Evolutionary conservation across 73 alveolate species (phyloP).

Genomic region (Blepharisma stoltei): DNA sequence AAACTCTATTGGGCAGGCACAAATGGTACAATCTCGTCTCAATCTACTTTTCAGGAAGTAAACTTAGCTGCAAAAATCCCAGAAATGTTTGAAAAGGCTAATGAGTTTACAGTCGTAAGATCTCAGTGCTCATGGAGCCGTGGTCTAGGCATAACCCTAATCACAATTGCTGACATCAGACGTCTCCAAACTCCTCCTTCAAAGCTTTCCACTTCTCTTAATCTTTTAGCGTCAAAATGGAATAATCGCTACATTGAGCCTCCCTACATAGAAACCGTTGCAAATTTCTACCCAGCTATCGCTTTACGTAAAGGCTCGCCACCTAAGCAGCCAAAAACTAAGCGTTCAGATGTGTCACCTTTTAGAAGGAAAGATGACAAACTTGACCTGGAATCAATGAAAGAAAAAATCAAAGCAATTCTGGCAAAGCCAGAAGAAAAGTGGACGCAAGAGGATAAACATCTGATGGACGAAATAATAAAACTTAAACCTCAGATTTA

Average conservation of each 20-base stretch:
- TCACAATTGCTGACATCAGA: conserved; percentile 81
- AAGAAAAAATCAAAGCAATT: not conserved
- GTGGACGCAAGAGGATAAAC: conserved; percentile 15
- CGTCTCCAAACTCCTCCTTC: conserved; percentile 59
- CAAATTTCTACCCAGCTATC: conserved; percentile 62
- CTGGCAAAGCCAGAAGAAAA: conserved; percentile 7
- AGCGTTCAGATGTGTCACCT: not conserved
- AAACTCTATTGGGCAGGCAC: conserved; percentile 82
- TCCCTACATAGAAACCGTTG: conserved; percentile 83
- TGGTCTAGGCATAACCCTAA: conserved; percentile 61
- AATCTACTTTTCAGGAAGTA: conserved; percentile 57
- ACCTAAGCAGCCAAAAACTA: not conserved
- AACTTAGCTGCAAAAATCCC: conserved; percentile 67
- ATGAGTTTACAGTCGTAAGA: conserved; percentile 78
- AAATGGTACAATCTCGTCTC: conserved; percentile 58
- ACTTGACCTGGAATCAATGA: not conserved
- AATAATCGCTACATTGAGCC: conserved; percentile 75
- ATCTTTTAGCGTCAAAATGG: conserved; percentile 77
- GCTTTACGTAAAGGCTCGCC: conserved; percentile 34
- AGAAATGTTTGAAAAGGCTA: conserved; percentile 70
- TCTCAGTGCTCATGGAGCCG: conserved; percentile 75
- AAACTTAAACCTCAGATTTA: too few species aligned
- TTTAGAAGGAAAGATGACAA: not conserved
- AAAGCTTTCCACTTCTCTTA: conserved; percentile 52
- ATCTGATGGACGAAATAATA: not conserved